These are phyloP conservation scores for Neoboletus subvelutipes DNA, from an alignment of 768 basidiomycete species.

Conservation along the genomic window DNA sequence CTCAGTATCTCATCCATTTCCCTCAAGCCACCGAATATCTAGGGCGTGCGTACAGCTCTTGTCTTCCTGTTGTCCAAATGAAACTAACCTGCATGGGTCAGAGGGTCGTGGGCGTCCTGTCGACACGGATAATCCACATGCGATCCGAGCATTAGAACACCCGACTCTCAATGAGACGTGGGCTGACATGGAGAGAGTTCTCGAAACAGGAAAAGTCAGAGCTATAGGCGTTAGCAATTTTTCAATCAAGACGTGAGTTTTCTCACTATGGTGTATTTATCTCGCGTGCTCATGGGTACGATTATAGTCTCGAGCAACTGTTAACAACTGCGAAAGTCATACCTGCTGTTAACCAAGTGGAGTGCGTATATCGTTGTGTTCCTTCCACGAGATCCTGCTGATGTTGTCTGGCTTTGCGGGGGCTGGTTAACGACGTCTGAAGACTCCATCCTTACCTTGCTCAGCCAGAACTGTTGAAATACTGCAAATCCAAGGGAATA, in stretches of 20 bases:
- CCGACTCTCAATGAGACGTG: neutral
- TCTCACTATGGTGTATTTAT: neutral
- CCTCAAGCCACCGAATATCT: neutral
- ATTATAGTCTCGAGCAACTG: neutral
- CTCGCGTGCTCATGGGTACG: neutral
- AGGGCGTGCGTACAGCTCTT: neutral
- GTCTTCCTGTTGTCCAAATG: neutral
- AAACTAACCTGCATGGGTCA: neutral
- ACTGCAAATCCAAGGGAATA: neutral
- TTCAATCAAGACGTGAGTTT: neutral
- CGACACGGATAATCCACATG: neutral
- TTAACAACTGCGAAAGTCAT: neutral
- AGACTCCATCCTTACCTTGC: neutral
- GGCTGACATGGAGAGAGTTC: neutral
- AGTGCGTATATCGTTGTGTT: neutral
- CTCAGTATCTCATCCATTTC: neutral
- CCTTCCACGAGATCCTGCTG: neutral
- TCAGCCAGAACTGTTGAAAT: neutral
- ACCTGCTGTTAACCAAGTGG: neutral
- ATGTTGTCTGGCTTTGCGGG: neutral
- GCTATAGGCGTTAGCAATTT: neutral
- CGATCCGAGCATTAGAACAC: neutral
- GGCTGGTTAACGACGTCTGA: neutral
- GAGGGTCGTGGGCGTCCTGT: neutral
- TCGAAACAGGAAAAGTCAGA: neutral